Evolutionary conservation across 2,329 filamentous ascomycete genomes (phyloP).

Genomic region (Cryphonectria carpinicola): DNA sequence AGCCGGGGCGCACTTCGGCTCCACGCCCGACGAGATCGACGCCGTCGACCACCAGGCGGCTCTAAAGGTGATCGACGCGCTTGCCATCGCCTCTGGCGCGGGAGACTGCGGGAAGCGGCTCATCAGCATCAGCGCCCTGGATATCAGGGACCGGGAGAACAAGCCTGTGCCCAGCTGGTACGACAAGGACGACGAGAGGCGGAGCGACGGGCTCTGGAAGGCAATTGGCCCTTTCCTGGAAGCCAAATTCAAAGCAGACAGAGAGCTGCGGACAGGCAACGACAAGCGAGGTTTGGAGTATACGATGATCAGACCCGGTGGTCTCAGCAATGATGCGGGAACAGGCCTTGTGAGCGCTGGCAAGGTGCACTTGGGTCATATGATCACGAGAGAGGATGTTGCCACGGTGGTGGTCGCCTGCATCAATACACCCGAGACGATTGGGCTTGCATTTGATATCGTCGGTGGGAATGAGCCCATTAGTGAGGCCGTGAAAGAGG

Average conservation of each 20-base stretch:
- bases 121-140: slow-evolving; percentile 49
- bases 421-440: slow-evolving; percentile 44
- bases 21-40: slow-evolving; percentile 43
- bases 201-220: slow-evolving; percentile 43
- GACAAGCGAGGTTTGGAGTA: slow-evolving; percentile 44
- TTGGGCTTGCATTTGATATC: slow-evolving; percentile 48
- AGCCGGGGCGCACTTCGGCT: slow-evolving; percentile 39
- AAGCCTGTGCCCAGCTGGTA: slow-evolving; percentile 48
- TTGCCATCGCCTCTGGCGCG: slow-evolving; percentile 39
- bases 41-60: slow-evolving; percentile 51
- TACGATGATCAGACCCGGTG: slow-evolving; percentile 49
- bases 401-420: slow-evolving; percentile 46
- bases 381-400: slow-evolving; percentile 49
- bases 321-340: slow-evolving; percentile 42
- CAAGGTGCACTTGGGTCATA: slow-evolving; percentile 42
- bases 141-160: slow-evolving; percentile 45
- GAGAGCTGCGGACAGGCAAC: slow-evolving; percentile 44
- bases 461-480: slow-evolving; percentile 41
- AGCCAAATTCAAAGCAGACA: slow-evolving; percentile 49
- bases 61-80: slow-evolving; percentile 50
- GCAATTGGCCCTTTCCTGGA: slow-evolving; percentile 45
- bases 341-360: slow-evolving; percentile 47
- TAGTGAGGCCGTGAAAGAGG: slow-evolving; percentile 43
- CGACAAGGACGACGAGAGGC: slow-evolving; percentile 41
- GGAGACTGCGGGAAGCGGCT: slow-evolving; percentile 45